Percentiles rank a stretch among this genome's conserved stretches.
phyloP scores from a whole-genome alignment of 129 eudicot genomes.

The Dittrichia graveolens region DNA sequence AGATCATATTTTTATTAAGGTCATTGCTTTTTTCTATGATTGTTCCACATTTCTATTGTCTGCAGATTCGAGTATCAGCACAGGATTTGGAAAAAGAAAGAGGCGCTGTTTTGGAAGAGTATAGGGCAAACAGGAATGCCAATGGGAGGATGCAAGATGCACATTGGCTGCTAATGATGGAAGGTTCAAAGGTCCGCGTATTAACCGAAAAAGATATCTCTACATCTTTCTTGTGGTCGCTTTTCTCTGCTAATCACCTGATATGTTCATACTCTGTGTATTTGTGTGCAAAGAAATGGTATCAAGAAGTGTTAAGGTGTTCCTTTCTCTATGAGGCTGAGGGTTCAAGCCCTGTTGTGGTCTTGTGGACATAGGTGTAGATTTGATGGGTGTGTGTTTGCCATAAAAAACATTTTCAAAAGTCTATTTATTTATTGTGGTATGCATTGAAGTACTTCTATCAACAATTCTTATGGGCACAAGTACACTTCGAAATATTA shows the following conservation, averaged over 20 bases:
- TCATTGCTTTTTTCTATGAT: constrained; percentile 13
- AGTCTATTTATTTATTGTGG: neutral
- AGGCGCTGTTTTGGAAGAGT: constrained; percentile 97
- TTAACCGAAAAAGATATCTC: constrained; percentile 12
- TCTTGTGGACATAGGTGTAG: no score
- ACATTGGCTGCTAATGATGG: constrained; percentile 85
- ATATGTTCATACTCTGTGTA: neutral
- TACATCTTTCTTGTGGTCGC: constrained; percentile 10
- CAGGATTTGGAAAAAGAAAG: constrained; percentile 90
- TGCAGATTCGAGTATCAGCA: constrained; percentile 75
- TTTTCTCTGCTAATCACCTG: neutral
- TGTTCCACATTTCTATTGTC: constrained; percentile 7
- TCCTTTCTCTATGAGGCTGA: no score
- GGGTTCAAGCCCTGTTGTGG: no score
- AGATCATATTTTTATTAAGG: neutral
- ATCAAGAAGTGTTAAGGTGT: neutral
- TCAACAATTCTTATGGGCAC: neutral
- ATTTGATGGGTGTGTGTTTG: no score
- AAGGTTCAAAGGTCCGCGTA: constrained; percentile 75
- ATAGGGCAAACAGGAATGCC: constrained; percentile 79
- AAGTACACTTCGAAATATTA: neutral
- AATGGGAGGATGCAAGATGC: constrained; percentile 94
- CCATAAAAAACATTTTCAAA: no score
- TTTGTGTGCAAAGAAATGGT: neutral
- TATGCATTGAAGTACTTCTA: neutral